A percentile compares a stretch with the other conserved stretches of the same genome.
These are phyloP conservation scores for Amanita fuliginea DNA, from an alignment of 768 basidiomycete genomes.

Conservation along the genomic window DNA sequence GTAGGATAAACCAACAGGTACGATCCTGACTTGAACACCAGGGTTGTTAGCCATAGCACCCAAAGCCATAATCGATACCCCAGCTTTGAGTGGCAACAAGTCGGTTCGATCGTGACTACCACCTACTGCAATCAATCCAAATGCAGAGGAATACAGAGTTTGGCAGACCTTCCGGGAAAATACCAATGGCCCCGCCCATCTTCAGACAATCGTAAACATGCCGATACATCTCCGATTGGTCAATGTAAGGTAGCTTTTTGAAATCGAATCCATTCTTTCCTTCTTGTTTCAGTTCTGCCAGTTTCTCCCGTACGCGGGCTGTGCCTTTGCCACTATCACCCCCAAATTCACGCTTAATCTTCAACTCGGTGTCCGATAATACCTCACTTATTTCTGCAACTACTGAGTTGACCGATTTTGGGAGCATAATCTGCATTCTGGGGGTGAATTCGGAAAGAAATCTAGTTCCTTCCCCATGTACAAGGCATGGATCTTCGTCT, in stretches of 20 bases:
- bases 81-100: slow-evolving; percentile 92
- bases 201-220: slow-evolving; percentile 83
- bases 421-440: slow-evolving; percentile 78
- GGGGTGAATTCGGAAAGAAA: slow-evolving; percentile 68
- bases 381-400: slow-evolving; percentile 83
- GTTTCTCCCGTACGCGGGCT: slow-evolving; percentile 51
- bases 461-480: slow-evolving; percentile 71
- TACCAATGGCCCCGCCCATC: slow-evolving; percentile 86
- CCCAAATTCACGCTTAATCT: slow-evolving; percentile 79
- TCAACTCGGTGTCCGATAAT: slow-evolving; percentile 77
- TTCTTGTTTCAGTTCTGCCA: slow-evolving; percentile 44
- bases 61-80: slow-evolving; percentile 95
- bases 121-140: slow-evolving; percentile 35
- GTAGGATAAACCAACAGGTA: slow-evolving; percentile 71
- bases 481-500: slow-evolving; percentile 64
- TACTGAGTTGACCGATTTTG: slow-evolving; percentile 66
- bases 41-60: slow-evolving; percentile 95
- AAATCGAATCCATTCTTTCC: slow-evolving; percentile 60
- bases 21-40: slow-evolving; percentile 79
- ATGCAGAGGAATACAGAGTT: not conserved
- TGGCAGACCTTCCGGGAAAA: slow-evolving; percentile 87
- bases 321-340: slow-evolving; percentile 73
- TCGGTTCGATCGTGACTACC: slow-evolving; percentile 98
- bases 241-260: slow-evolving; percentile 79
- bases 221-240: slow-evolving; percentile 92